Conservation (phyloP, 352 stramenopile species). For the Phytophthora agathidicida region DNA sequence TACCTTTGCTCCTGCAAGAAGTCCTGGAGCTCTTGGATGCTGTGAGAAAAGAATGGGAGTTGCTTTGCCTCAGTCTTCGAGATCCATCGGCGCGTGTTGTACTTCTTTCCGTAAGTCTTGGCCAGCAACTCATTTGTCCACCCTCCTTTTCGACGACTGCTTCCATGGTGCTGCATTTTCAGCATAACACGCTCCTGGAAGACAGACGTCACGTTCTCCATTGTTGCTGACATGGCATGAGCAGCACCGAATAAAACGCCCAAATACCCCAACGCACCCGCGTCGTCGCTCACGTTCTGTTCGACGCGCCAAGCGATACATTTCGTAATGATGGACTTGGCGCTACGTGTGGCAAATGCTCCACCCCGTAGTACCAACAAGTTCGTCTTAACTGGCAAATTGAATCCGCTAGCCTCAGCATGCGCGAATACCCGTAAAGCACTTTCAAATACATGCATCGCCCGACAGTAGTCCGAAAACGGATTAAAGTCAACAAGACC, state of each 20-base stretch:
- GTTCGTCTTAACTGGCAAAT: conserved; percentile 61
- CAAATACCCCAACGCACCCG: conserved; percentile 50
- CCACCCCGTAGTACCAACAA: conserved; percentile 46
- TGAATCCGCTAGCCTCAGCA: conserved; percentile 59
- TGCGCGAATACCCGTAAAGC: conserved; percentile 49
- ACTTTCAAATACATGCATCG: conserved; percentile 49
- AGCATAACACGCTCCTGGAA: conserved; percentile 73
- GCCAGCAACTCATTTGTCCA: conserved; percentile 64
- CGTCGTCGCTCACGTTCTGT: conserved; percentile 34
- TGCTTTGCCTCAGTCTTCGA: conserved; percentile 64
- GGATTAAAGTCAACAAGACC: conserved; percentile 25
- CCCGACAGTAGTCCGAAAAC: conserved; percentile 50
- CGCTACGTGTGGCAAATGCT: conserved; percentile 42
- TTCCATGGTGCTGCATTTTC: conserved; percentile 65
- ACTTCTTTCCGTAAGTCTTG: conserved; percentile 62
- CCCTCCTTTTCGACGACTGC: conserved; percentile 31
- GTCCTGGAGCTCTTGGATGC: conserved; percentile 64
- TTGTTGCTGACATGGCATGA: conserved; percentile 35
- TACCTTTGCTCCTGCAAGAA: conserved; percentile 62
- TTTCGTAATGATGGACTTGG: conserved; percentile 42
- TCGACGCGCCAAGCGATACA: conserved; percentile 57
- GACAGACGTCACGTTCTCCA: conserved; percentile 45
- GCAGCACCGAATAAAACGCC: conserved; percentile 46
- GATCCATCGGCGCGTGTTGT: conserved; percentile 61
- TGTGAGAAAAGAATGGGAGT: conserved; percentile 70